These are phyloP conservation scores for Papiliotrema terrestris DNA, from an alignment of 1,284 basidiomycete genomes.

Conservation along the genomic window DNA sequence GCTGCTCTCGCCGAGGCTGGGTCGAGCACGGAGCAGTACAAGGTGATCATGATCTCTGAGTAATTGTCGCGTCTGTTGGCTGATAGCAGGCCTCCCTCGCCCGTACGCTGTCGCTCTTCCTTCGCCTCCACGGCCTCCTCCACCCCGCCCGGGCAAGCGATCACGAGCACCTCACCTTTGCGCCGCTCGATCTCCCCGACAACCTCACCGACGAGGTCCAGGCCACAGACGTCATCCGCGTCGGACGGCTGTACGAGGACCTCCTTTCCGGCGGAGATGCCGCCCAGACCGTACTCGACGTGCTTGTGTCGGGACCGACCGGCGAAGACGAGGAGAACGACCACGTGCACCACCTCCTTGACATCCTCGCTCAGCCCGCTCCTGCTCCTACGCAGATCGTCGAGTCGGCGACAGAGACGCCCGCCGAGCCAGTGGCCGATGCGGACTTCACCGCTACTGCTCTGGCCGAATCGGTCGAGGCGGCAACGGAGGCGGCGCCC, in stretches of 20 bases:
- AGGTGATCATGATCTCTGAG: conserved; percentile 6
- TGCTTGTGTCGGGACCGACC: conserved; percentile 19
- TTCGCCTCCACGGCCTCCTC: conserved; percentile 63
- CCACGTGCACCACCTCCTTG: conserved; percentile 35
- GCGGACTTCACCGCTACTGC: conserved; percentile 1
- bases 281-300: conserved; percentile 20
- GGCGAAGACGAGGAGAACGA: conserved; percentile 37
- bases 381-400: background rate
- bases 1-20: conserved; percentile 9
- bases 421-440: background rate
- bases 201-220: conserved; percentile 42
- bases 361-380: conserved; percentile 18
- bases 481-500: background rate
- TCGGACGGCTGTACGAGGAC: conserved; percentile 40
- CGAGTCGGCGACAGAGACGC: background rate
- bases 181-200: conserved; percentile 40
- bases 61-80: conserved; percentile 1
- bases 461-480: background rate
- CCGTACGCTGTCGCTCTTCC: conserved; percentile 58
- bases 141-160: conserved; percentile 40
- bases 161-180: conserved; percentile 47
- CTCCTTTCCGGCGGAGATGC: conserved; percentile 29
- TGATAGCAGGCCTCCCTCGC: conserved; percentile 1
- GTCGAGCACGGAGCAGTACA: conserved; percentile 5
- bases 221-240: conserved; percentile 41